These are phyloP conservation scores for Xylariaceae sp. DNA, from an alignment of 2,329 filamentous ascomycete genomes.

Conservation along the genomic window DNA sequence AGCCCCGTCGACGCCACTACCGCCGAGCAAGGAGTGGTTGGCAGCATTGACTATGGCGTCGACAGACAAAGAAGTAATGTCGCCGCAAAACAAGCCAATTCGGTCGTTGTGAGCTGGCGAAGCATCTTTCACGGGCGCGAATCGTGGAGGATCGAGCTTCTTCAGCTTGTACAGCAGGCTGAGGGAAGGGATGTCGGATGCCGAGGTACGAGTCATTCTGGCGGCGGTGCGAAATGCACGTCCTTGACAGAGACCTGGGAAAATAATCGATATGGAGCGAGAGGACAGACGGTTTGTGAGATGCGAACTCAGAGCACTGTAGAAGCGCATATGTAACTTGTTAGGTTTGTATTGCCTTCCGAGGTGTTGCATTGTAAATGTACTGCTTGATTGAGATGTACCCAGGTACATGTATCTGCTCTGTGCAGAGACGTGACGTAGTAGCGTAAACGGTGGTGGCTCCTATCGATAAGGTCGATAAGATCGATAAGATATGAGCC, in stretches of 20 bases:
- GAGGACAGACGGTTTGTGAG: no score
- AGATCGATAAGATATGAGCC: no score
- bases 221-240: constrained; percentile 23
- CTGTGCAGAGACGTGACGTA: no score
- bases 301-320: no score
- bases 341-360: no score
- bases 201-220: constrained; percentile 45
- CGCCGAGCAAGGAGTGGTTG: constrained; percentile 76
- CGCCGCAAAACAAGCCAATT: constrained; percentile 70
- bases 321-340: no score
- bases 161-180: constrained; percentile 66
- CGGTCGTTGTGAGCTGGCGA: constrained; percentile 62
- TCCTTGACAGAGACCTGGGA: neutral
- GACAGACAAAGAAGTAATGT: constrained; percentile 79
- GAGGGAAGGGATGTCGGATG: constrained; percentile 64
- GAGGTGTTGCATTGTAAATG: no score
- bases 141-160: constrained; percentile 43
- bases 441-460: no score
- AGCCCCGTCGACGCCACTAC: constrained; percentile 87
- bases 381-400: no score
- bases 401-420: no score
- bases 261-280: no score
- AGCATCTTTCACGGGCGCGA: constrained; percentile 27
- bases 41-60: constrained; percentile 94
- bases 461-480: no score